Conservation (phyloP, 495 filamentous ascomycete species). For the Achaetomiella virescens region DNA sequence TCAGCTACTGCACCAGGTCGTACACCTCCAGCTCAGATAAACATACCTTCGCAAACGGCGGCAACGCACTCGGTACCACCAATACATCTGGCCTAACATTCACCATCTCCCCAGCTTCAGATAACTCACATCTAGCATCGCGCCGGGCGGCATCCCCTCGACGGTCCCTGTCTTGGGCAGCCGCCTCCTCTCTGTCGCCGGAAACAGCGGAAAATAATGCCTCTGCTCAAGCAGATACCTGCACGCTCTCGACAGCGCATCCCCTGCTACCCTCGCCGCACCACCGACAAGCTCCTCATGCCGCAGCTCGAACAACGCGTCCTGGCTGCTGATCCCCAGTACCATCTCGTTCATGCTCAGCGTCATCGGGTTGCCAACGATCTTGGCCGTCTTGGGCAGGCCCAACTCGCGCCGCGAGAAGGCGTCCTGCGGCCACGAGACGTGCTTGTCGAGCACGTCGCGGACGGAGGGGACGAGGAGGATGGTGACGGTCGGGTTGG, state of each 20-base stretch:
- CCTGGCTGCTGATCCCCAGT: conserved; percentile 73
- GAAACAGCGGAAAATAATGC: conserved; percentile 85
- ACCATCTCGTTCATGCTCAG: conserved; percentile 79
- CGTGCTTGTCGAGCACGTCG: conserved; percentile 76
- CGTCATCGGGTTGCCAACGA: conserved; percentile 83
- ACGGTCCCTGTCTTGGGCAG: conserved; percentile 56
- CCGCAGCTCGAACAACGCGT: conserved; percentile 72
- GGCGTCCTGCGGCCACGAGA: conserved; percentile 85
- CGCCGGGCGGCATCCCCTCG: conserved; percentile 59
- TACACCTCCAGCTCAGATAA: background rate
- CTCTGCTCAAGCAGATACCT: conserved; percentile 78
- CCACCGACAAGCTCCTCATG: conserved; percentile 62
- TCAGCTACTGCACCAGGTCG: conserved; percentile 9
- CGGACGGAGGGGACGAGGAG: conserved; percentile 79
- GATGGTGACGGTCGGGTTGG: conserved; percentile 70
- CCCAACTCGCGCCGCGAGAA: conserved; percentile 62
- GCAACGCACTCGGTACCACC: conserved; percentile 73
- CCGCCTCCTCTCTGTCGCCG: conserved; percentile 59
- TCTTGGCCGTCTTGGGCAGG: conserved; percentile 64
- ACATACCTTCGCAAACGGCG: conserved; percentile 79
- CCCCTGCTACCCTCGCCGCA: conserved; percentile 46
- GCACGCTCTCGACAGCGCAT: conserved; percentile 59
- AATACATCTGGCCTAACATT: conserved; percentile 79
- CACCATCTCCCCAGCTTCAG: conserved; percentile 83
- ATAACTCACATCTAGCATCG: conserved; percentile 74